Evolutionary conservation across 768 basidiomycete genomes (phyloP).

Genomic region (Rhodotorula babjevae): DNA sequence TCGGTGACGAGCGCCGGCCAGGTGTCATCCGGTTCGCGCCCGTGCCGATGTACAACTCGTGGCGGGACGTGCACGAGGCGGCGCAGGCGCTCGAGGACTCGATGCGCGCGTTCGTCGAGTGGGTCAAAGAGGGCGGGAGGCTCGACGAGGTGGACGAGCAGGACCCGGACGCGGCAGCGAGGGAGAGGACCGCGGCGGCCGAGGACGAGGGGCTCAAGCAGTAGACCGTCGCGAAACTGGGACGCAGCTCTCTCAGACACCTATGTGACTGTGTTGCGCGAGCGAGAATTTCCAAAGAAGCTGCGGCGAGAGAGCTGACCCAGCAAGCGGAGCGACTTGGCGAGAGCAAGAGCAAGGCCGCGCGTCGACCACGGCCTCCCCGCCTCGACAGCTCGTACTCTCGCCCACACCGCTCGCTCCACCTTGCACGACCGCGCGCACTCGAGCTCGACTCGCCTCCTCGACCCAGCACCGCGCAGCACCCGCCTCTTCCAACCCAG

Average conservation of each 20-base stretch:
- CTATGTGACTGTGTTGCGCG: not conserved
- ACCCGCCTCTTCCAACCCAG: no score
- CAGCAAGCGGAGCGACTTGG: not conserved
- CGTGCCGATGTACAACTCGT: constrained; percentile 77
- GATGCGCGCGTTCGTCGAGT: not conserved
- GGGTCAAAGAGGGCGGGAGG: not conserved
- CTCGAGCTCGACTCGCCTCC: not conserved
- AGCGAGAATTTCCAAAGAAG: not conserved
- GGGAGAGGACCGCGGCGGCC: not conserved
- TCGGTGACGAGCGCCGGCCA: constrained; percentile 87
- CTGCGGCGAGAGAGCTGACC: not conserved
- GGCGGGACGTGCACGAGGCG: constrained; percentile 68
- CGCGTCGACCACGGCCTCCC: not conserved
- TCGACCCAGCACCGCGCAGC: not conserved
- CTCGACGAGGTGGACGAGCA: not conserved
- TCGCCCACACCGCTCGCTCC: no score
- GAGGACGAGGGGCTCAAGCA: not conserved
- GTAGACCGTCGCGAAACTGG: not conserved
- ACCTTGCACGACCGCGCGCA: no score
- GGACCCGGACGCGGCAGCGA: not conserved
- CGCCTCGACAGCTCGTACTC: no score
- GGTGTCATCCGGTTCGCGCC: constrained; percentile 88
- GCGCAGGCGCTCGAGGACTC: constrained; percentile 51
- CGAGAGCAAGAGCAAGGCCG: not conserved
- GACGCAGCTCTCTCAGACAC: not conserved